phyloP scores from a whole-genome alignment of 148 eudicot genomes.

The Gaultheria prostrata region DNA sequence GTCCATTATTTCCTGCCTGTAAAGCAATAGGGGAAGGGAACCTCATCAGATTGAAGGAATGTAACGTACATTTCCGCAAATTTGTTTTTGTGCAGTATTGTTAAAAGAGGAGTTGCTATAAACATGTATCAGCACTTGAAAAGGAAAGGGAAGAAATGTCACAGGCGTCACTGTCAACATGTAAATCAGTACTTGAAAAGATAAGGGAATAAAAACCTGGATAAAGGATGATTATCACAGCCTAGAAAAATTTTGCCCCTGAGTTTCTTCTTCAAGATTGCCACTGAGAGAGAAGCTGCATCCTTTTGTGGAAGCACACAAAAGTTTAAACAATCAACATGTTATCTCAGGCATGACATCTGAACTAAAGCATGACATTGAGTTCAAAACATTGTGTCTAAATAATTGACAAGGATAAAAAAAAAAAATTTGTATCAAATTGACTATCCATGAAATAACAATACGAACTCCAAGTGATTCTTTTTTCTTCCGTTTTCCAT shows the following conservation, averaged over 20 bases:
- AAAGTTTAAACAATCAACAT: neutral
- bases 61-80: neutral
- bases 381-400: neutral
- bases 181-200: neutral
- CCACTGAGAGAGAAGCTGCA: constrained; percentile 69
- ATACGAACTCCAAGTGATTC: neutral
- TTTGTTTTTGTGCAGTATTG: neutral
- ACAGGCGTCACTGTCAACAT: neutral
- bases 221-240: constrained; percentile 86
- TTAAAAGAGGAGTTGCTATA: neutral
- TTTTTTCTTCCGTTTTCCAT: neutral
- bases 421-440: neutral
- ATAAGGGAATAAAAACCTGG: constrained; percentile 46
- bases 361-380: neutral
- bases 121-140: neutral
- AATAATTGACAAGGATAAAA: neutral
- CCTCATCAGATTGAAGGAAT: neutral
- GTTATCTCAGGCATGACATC: neutral
- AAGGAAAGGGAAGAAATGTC: neutral
- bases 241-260: constrained; percentile 63
- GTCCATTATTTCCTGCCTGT: constrained; percentile 92
- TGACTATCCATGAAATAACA: neutral
- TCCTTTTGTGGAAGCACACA: constrained; percentile 41
- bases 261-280: constrained; percentile 70
- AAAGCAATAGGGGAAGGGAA: constrained; percentile 2